Evolutionary conservation across 768 basidiomycete genomes (phyloP), one percentile per base, ranked within the genome.

Genomic region (Royoungia palumana): DNA sequence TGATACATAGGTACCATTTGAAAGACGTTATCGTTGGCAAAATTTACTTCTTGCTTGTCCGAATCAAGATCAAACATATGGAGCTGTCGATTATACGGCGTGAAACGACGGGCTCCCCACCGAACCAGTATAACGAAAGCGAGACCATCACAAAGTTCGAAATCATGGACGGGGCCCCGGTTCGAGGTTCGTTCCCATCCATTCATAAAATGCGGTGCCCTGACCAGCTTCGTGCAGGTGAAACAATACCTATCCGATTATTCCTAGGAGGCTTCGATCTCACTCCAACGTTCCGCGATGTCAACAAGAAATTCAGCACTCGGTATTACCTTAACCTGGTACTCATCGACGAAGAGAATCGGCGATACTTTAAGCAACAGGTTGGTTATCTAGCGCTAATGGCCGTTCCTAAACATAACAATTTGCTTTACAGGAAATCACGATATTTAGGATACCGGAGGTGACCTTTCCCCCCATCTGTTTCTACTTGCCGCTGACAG

Each of bases 41-140:
- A 77, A 97, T 98, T 66, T 98, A 95, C 75, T 98, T 99, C 75
- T 76, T 99, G 43, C 85, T 98, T 36, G 94, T 98, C 8, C 86
- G 96, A 47, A 98, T 99, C 77, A 98, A 91, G 78, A 99, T 98
- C 73, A 97, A 99, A 70, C 94, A 98, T 60, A 98, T 98, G 95
- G 94, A 99, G 66, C 76, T 97, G 22, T 97, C 94, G 14, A 97
- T 97, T 64, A 98, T 99, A 57, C 85, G 95, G 34, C 81, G 94
- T 19, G 96, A 98, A 69, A 99, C 96, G 19, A 98, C 95, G 0
- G 95, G 95, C 12, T 80, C 94, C 13, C 91, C 91, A 3, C 96
- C 96, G n/a, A 99, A 98, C 61, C 94, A 94, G 71, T 98, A 99
- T 69, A 99, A 97, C 66, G 95, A 99, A 69, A 92, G 89, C 61